Evolutionary conservation across 805 yeast genomes (phyloP).

Genomic region (Spathaspora arborariae): DNA sequence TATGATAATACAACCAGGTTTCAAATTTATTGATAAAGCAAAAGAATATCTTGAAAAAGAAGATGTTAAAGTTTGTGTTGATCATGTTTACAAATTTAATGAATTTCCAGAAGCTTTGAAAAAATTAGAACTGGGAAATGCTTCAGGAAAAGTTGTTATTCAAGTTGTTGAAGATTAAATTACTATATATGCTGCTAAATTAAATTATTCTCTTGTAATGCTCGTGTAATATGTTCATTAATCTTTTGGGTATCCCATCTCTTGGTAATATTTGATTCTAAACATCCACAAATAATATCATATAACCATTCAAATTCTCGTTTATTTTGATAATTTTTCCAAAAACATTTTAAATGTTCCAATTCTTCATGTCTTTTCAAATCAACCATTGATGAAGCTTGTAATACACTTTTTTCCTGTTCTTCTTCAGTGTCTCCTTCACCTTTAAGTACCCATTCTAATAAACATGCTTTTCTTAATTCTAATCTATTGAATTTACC

Average conservation of each 20-base stretch:
- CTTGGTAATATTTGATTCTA: constrained; percentile 46
- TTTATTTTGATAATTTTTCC: constrained; percentile 15
- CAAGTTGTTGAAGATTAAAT: constrained; percentile 12
- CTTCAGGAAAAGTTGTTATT: constrained; percentile 68
- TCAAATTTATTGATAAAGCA: neutral
- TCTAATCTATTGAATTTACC: constrained; percentile 55
- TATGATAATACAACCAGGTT: neutral
- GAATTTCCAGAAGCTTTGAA: constrained; percentile 51
- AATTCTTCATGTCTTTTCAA: constrained; percentile 15
- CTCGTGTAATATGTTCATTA: neutral
- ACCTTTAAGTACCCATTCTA: constrained; percentile 22
- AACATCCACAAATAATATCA: constrained; percentile 48
- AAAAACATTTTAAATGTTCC: constrained; percentile 11
- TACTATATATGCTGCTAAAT: neutral
- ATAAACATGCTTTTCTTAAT: constrained; percentile 39
- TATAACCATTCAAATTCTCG: constrained; percentile 24
- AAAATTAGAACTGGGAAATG: constrained; percentile 41
- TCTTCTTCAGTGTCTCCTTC: constrained; percentile 1
- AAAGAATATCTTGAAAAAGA: constrained; percentile 35
- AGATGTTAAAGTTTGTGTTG: constrained; percentile 45
- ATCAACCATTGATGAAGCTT: constrained; percentile 16
- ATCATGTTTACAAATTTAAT: constrained; percentile 47
- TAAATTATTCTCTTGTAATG: neutral
- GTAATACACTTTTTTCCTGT: neutral
- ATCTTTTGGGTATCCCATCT: constrained; percentile 40